Conservation (phyloP, 1,284 basidiomycete species). For the Boletus mariae region DNA sequence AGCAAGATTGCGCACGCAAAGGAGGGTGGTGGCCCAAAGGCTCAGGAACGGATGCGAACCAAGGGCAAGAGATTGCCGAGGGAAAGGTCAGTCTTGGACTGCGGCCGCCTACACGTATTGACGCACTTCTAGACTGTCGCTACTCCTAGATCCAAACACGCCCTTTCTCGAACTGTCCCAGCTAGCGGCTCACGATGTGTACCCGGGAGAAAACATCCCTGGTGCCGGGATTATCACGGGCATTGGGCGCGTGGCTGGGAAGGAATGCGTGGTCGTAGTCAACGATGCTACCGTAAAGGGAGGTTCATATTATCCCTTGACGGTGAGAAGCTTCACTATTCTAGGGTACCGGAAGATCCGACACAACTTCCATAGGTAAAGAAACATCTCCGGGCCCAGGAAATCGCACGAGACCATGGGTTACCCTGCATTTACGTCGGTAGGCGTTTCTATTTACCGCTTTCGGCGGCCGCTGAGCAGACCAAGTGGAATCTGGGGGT, state of each 20-base stretch:
- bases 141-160: constrained; percentile 80
- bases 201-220: constrained; percentile 74
- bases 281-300: constrained; percentile 96
- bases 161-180: constrained; percentile 89
- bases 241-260: constrained; percentile 75
- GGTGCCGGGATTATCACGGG: constrained; percentile 92
- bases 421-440: constrained; percentile 92
- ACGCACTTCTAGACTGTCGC: constrained; percentile 44
- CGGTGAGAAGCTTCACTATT: constrained; percentile 44
- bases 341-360: neutral
- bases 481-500: constrained; percentile 85
- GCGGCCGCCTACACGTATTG: neutral
- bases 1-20: constrained; percentile 53
- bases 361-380: constrained; percentile 59
- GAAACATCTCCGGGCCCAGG: constrained; percentile 93
- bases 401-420: constrained; percentile 86
- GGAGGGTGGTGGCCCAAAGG: constrained; percentile 64
- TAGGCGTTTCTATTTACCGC: constrained; percentile 32
- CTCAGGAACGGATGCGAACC: constrained; percentile 72
- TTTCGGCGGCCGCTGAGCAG: constrained; percentile 11
- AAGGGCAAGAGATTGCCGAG: constrained; percentile 85
- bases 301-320: constrained; percentile 90
- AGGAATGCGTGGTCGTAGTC: constrained; percentile 85
- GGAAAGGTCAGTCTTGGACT: constrained; percentile 61
- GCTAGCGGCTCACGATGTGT: constrained; percentile 86